Evolutionary conservation across 2,329 filamentous ascomycete genomes (phyloP), one percentile per base, ranked within the genome.

Genomic region (Ilyonectria robusta): DNA sequence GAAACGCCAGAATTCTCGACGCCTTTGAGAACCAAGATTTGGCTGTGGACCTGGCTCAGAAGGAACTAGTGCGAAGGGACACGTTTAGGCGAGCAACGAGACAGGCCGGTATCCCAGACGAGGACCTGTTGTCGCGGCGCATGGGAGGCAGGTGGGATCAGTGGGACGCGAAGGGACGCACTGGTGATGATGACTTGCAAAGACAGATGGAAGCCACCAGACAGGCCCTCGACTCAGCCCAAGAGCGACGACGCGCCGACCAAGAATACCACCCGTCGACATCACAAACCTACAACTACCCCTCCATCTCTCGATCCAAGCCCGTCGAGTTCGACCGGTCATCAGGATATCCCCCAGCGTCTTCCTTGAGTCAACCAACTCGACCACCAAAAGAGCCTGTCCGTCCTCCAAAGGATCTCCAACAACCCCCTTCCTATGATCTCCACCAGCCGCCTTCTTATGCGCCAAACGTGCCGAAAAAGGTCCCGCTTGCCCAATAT

Each of bases 11-110:
- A 70, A 86, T 93, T 1, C 81, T 97, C 15, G 90, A 93, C 74
- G 92, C 92, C 0, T 87, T 86, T 1, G 89, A 94, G 63, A 86
- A 97, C 69, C 88, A 90, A 69, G 91, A 95, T 11, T 81, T 97
- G 51, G 94, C 94, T 0, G 90, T 97, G 7, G 88, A 92, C 70
- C 80, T 97, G 33, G 94, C 94, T 0, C 90, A 91, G 69, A 88
- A 88, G 62, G 94, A 97, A 79, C 87, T 94, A 64, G 84, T 83
- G 62, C 86, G 92, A 47, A 86, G 94, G 70, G 91, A 93, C 73
- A 89, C 87, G 15, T 86, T 84, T 47, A 85, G 89, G 67, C 87
- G 83, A 70, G 86, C 85, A 11, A 88, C 86, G 29, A 85, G 87
- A 35, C 86, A 89, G 70, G 85, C 88, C 29, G 89, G 87, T 0